These are phyloP conservation scores for Mimosa bimucronata DNA, from an alignment of 306 rosid species.

Conservation along the genomic window DNA sequence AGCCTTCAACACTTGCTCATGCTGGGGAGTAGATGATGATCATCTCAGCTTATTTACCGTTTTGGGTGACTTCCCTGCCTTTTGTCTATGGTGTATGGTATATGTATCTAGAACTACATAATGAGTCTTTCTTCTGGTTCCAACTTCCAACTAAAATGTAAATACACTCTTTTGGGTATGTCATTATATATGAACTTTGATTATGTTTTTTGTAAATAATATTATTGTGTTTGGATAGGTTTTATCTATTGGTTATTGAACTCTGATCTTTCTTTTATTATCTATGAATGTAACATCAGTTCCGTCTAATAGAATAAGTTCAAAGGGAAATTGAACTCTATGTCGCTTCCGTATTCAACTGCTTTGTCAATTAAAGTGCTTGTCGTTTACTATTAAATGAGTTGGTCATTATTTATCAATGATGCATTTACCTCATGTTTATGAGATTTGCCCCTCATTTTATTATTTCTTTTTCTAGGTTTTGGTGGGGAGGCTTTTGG, in stretches of 20 bases:
- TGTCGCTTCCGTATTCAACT: neutral
- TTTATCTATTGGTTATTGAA: neutral
- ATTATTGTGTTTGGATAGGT: neutral
- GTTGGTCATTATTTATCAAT: neutral
- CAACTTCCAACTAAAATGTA: neutral
- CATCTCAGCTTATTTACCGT: too few relatives aligned
- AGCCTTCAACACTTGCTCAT: neutral
- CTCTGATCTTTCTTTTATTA: neutral
- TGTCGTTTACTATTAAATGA: conserved; percentile 1
- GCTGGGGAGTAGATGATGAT: neutral
- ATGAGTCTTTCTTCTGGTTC: neutral
- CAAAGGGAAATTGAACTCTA: neutral
- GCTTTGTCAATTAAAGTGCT: neutral
- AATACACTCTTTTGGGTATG: neutral
- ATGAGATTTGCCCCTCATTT: conserved; percentile 26
- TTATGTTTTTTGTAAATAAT: neutral
- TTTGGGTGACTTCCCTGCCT: neutral
- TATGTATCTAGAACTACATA: neutral
- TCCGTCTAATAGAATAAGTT: neutral
- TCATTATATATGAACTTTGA: neutral
- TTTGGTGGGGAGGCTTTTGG: conserved; percentile 97
- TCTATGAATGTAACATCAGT: neutral
- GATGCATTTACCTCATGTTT: neutral
- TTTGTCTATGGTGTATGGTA: neutral
- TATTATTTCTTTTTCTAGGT: conserved; percentile 56